Conservation (phyloP, 78 protist genomes). For the Dictyostelium brefeldianum region DNA sequence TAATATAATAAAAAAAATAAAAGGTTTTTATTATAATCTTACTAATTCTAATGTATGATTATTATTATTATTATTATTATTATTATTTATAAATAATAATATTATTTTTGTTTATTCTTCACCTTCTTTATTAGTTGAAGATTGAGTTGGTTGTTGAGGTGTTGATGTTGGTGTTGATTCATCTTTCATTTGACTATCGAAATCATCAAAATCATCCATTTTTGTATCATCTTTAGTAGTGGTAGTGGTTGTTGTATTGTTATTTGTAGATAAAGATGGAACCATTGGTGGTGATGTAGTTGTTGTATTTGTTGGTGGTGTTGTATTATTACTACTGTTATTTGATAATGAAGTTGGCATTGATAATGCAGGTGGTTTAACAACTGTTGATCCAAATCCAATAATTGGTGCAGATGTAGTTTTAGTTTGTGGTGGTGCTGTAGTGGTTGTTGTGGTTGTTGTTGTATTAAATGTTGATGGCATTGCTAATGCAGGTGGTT, state of each 20-base stretch:
- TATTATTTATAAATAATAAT: no score
- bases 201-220: conserved; percentile 20
- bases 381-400: background rate
- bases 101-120: no score
- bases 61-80: no score
- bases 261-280: background rate
- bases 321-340: background rate
- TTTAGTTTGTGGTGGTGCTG: conserved; percentile 1
- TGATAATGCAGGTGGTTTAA: background rate
- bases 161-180: background rate
- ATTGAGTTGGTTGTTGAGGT: background rate
- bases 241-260: background rate
- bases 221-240: background rate
- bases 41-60: background rate
- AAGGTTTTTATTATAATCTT: background rate
- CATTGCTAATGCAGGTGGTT: conserved; percentile 1
- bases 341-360: background rate
- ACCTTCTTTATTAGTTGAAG: background rate
- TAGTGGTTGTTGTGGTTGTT: background rate
- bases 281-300: background rate
- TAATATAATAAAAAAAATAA: background rate
- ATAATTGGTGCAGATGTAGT: conserved; percentile 30
- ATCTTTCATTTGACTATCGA: conserved; percentile 1
- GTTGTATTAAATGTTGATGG: background rate
- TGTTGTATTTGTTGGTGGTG: background rate